phyloP scores from a whole-genome alignment of 345 rosid genomes.

The Gossypium bickii region DNA sequence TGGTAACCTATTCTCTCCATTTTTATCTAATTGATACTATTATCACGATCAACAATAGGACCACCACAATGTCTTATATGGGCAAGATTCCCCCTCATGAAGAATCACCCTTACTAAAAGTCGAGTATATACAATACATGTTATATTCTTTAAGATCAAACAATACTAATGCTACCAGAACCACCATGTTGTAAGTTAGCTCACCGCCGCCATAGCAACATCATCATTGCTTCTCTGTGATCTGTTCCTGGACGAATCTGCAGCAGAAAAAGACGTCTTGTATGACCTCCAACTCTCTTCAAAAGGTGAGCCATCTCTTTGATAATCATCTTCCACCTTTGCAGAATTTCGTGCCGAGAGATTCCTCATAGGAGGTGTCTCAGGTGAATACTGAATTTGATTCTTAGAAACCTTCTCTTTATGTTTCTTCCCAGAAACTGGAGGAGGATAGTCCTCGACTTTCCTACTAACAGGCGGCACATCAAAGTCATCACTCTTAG shows the following conservation, averaged over 20 bases:
- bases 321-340: conserved; percentile 46
- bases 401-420: conserved; percentile 45
- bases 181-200: conserved; percentile 16
- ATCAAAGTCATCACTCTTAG: conserved; percentile 58
- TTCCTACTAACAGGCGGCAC: conserved; percentile 39
- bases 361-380: conserved; percentile 46
- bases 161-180: background rate
- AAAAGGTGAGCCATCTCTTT: conserved; percentile 47
- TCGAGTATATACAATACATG: background rate
- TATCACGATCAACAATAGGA: background rate
- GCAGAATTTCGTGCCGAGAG: conserved; percentile 35
- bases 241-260: conserved; percentile 57
- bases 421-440: conserved; percentile 37
- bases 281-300: conserved; percentile 62
- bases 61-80: background rate
- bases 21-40: background rate
- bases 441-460: conserved; percentile 33
- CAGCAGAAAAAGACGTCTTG: conserved; percentile 45
- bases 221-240: conserved; percentile 60
- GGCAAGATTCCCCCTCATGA: background rate
- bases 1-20: background rate
- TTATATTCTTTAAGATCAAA: background rate
- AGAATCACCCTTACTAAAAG: background rate
- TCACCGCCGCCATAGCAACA: conserved; percentile 39
- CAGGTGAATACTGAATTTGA: conserved; percentile 48